These are phyloP conservation scores for Fusarium redolens DNA, from an alignment of 2,329 filamentous ascomycete species.

Conservation along the genomic window DNA sequence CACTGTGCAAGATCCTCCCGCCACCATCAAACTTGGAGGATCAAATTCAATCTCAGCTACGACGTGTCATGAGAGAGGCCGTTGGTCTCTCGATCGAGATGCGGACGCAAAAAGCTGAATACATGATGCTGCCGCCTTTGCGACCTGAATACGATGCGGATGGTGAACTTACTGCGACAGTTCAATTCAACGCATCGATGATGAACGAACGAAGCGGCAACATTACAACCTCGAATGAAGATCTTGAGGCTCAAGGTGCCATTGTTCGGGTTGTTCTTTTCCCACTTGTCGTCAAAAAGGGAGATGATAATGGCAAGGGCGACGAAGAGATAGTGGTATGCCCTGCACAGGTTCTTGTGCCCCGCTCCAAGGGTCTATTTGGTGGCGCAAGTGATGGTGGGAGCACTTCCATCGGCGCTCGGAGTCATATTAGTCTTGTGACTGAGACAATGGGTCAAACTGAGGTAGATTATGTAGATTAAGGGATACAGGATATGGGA, in stretches of 20 bases:
- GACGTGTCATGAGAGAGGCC: conserved; percentile 87
- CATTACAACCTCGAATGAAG: conserved; percentile 71
- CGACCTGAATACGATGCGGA: conserved; percentile 95
- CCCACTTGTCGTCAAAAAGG: conserved; percentile 95
- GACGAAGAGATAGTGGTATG: conserved; percentile 96
- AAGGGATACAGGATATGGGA: conserved; percentile 45
- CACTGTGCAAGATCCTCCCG: conserved; percentile 84
- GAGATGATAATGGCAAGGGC: conserved; percentile 85
- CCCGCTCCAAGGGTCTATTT: conserved; percentile 57
- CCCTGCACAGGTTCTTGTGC: conserved; percentile 91
- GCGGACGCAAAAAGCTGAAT: conserved; percentile 96
- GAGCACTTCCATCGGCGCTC: conserved; percentile 56
- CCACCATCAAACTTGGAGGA: conserved; percentile 83
- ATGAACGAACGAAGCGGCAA: conserved; percentile 93
- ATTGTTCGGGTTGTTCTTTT: conserved; percentile 94
- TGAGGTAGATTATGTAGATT: conserved; percentile 51
- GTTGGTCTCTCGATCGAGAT: conserved; percentile 95
- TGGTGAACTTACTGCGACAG: conserved; percentile 87
- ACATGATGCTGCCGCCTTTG: conserved; percentile 96
- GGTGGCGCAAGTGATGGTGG: conserved; percentile 66
- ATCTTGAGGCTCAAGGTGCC: conserved; percentile 79
- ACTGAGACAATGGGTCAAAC: conserved; percentile 49
- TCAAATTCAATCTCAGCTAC: conserved; percentile 85
- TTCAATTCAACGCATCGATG: conserved; percentile 89
- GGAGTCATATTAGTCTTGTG: conserved; percentile 53